phyloP scores from a whole-genome alignment of 768 basidiomycete species.

The Lactarius pseudohatsudake region DNA sequence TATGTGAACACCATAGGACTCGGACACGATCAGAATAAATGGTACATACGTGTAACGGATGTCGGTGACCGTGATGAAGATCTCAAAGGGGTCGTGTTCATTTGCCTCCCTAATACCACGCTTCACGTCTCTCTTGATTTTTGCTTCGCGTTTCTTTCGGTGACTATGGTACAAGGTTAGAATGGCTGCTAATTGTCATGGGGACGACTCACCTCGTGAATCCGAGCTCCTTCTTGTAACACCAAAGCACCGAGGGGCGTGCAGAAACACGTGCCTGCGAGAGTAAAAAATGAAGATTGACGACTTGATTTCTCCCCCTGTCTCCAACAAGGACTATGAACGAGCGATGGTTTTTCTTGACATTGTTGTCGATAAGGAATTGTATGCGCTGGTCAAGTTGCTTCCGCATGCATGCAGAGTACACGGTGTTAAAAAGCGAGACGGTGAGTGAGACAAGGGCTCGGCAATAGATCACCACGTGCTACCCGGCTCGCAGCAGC shows the following conservation, averaged over 20 bases:
- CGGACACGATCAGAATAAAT: background rate
- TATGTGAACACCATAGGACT: background rate
- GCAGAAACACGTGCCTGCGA: constrained; percentile 90
- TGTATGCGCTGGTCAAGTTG: constrained; percentile 93
- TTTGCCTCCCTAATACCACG: constrained; percentile 91
- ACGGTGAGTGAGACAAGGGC: no score
- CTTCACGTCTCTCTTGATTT: constrained; percentile 95
- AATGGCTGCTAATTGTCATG: background rate
- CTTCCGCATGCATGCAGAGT: constrained; percentile 72
- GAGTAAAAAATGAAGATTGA: constrained; percentile 93
- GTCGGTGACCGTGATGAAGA: constrained; percentile 98
- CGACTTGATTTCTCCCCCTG: constrained; percentile 90
- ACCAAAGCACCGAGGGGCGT: constrained; percentile 92
- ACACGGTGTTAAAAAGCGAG: background rate
- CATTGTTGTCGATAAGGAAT: constrained; percentile 89
- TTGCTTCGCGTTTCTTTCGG: constrained; percentile 94
- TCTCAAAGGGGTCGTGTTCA: constrained; percentile 96
- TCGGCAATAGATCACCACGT: constrained; percentile 17
- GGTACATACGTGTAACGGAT: constrained; percentile 88
- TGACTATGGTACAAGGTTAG: constrained; percentile 52
- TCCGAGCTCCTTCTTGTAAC: constrained; percentile 97
- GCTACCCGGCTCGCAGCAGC: background rate
- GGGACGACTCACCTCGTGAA: constrained; percentile 76
- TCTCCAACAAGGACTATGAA: constrained; percentile 98
- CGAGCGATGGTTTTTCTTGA: constrained; percentile 87